phyloP scores from a whole-genome alignment of 225 moss, liverwort and hornwort genomes.

The Sphagnum contortum region DNA sequence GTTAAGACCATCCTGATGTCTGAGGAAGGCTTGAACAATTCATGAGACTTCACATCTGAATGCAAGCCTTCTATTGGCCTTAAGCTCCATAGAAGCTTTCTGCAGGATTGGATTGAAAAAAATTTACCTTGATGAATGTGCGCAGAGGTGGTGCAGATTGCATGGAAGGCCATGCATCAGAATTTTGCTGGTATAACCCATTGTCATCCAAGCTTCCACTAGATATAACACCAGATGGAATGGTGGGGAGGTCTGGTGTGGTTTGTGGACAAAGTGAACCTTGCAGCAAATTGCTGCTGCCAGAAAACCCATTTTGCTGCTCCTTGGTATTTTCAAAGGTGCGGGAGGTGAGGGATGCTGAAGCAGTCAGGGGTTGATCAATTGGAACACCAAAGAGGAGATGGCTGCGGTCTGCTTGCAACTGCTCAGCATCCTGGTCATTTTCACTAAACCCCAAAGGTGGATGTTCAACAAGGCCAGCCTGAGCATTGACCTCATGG shows the following conservation, averaged over 20 bases:
- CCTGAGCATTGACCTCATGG: constrained; percentile 51
- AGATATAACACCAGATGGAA: constrained; percentile 65
- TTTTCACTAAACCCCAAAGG: constrained; percentile 54
- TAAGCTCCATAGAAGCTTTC: no score
- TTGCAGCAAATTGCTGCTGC: constrained; percentile 40
- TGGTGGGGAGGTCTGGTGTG: constrained; percentile 52
- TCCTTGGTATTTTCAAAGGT: constrained; percentile 54
- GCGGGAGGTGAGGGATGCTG: constrained; percentile 34
- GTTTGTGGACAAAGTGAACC: constrained; percentile 49
- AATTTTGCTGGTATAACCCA: constrained; percentile 51
- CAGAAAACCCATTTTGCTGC: constrained; percentile 32
- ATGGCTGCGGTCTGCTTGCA: constrained; percentile 71
- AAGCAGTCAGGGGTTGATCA: constrained; percentile 59
- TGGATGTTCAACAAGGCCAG: constrained; percentile 49
- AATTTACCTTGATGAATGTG: constrained; percentile 76
- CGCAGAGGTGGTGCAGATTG: constrained; percentile 48
- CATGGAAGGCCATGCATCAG: constrained; percentile 49
- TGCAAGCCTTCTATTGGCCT: no score
- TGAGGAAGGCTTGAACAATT: not conserved
- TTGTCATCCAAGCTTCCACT: constrained; percentile 61
- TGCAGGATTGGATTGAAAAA: not conserved
- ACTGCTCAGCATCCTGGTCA: constrained; percentile 69
- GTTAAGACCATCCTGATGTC: no score
- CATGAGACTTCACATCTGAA: no score
- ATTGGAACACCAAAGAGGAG: constrained; percentile 87